Percentiles rank a stretch among this genome's conserved stretches.
Evolutionary conservation across 208 protist genomes (phyloP).

Genomic region (Leishmania amazonensis): DNA sequence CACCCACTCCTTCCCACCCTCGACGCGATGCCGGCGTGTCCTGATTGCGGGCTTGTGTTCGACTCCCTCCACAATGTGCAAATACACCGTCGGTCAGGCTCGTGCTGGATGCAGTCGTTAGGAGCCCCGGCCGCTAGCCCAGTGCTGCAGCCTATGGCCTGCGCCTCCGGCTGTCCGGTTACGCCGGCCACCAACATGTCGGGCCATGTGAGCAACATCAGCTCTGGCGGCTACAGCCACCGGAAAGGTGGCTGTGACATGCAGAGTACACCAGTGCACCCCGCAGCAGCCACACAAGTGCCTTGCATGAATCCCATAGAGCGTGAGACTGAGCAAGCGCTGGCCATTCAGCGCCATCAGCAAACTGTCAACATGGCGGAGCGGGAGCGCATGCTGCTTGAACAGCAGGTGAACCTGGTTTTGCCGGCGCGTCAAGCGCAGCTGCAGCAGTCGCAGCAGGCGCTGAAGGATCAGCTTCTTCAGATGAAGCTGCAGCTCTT

Average conservation of each 20-base stretch:
- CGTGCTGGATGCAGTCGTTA: constrained; percentile 4
- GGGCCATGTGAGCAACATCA: background rate
- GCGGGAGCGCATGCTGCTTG: constrained; percentile 39
- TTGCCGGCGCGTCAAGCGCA: constrained; percentile 41
- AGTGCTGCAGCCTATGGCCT: background rate
- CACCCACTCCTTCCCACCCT: background rate
- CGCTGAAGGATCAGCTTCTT: constrained; percentile 38
- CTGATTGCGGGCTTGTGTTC: constrained; percentile 53
- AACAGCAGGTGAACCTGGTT: constrained; percentile 49
- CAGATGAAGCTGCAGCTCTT: constrained; percentile 54
- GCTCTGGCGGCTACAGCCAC: background rate
- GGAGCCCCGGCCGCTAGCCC: background rate
- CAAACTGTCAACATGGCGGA: constrained; percentile 32
- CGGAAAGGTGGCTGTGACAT: constrained; percentile 7
- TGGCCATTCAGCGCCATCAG: constrained; percentile 37
- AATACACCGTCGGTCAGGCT: constrained; percentile 30
- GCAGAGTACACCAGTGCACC: background rate
- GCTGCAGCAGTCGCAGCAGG: constrained; percentile 48
- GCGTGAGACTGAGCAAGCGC: constrained; percentile 33
- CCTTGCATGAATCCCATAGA: constrained; percentile 19
- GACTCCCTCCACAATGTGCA: constrained; percentile 39
- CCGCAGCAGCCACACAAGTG: background rate
- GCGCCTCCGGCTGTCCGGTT: background rate
- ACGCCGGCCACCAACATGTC: background rate
- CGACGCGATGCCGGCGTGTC: constrained; percentile 43